Percentiles rank a stretch among this genome's conserved stretches.
Evolutionary conservation across 2,329 filamentous ascomycete species (phyloP).

Genomic region (Parafenestella ontariensis): DNA sequence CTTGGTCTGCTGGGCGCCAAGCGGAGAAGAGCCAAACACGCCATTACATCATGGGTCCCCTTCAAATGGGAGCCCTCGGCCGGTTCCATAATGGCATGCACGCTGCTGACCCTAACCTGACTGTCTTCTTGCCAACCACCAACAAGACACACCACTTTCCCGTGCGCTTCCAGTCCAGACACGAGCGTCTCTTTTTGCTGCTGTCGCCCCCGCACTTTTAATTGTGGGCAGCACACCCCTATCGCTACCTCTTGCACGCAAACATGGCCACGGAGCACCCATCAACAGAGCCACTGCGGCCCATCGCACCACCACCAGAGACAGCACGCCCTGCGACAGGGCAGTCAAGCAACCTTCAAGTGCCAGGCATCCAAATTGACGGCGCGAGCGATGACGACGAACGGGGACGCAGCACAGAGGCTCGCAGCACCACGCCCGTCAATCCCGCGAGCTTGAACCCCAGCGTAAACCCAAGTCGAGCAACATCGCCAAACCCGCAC

Average conservation of each 20-base stretch:
- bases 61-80: background rate
- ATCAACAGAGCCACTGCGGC: conserved; percentile 30
- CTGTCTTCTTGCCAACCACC: background rate
- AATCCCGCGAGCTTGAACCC: conserved; percentile 17
- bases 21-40: background rate
- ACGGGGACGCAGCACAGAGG: background rate
- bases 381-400: conserved; percentile 23
- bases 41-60: conserved; percentile 15
- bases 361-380: conserved; percentile 29
- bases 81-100: conserved; percentile 10
- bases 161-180: conserved; percentile 36
- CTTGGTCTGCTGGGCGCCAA: conserved; percentile 10
- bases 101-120: conserved; percentile 14
- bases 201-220: conserved; percentile 13
- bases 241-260: background rate
- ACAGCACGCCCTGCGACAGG: conserved; percentile 5
- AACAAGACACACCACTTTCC: conserved; percentile 19
- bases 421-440: conserved; percentile 16
- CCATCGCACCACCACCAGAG: background rate
- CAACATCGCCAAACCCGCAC: conserved; percentile 40
- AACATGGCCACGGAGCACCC: conserved; percentile 37
- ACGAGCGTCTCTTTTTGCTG: conserved; percentile 17
- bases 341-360: conserved; percentile 19
- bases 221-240: background rate
- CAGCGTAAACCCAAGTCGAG: conserved; percentile 31